Base-by-base conservation (phyloP, 2,329 filamentous ascomycete species). In the Volutella citrinella region DNA sequence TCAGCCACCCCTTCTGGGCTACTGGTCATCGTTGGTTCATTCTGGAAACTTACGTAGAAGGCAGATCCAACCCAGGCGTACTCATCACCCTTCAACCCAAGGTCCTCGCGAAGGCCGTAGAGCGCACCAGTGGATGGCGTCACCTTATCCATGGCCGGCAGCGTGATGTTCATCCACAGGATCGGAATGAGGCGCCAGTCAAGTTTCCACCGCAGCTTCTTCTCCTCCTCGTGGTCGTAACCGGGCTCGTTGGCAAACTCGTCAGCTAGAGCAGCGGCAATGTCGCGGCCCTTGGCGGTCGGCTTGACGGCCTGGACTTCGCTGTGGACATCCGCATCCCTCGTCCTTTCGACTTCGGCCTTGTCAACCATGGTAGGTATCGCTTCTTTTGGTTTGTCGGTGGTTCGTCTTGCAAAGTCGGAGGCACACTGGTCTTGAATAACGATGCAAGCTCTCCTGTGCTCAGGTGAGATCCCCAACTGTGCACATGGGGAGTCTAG, bases 71-170 rank as follows among this genome's bases (percentile, higher is more conserved):
- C 38, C 54, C 52, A 57, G 26, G 42, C 46, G 28, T 56, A 56
- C 1, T 36, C 39, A 23, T 55, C 44, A 10, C 54, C 51, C 5
- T 37, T 45, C 14, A 54, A 24, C 2, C 36, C 40, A 6, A 46
- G 50, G 26, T 54, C 54, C 14, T 46, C 36, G 5, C 51, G 45
- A 19, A 57, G 46, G 19, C 40, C 41, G 30, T 57, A 59, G 4
- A 57, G 40, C 9, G 54, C 53, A 7, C 45, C 56, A 1, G 55
- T 58, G 0, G 51, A 44, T 3, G 53, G 55, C 3, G 49, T 56
- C 18, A 59, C 54, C 38, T 59, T 59, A 43, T 60, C 55, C 47
- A 54, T 55, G 9, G 56, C 55, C 6, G 39, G 46, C 3, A 54
- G 29, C 3, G 49, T 52, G 5, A 54, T 42, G 30, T 55, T 56